Conservation (phyloP, 2,329 filamentous ascomycete genomes). For the Canariomyces notabilis region DNA sequence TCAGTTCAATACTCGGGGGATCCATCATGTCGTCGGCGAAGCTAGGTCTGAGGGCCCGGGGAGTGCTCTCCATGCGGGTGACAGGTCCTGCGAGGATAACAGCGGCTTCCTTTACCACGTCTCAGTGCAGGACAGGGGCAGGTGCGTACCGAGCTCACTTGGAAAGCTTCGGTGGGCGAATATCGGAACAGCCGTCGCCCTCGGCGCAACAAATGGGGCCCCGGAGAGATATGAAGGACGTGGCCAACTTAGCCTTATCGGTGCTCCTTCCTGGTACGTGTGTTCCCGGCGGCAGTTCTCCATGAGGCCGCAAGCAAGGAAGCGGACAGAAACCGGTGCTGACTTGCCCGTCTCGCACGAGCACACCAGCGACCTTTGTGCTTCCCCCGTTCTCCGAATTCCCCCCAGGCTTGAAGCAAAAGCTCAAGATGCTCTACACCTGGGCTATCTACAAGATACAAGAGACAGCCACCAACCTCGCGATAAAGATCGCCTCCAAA, state of each 20-base stretch:
- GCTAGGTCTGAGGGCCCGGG: slow-evolving; percentile 15
- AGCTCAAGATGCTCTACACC: slow-evolving; percentile 6
- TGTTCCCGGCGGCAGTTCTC: not conserved
- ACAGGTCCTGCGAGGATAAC: slow-evolving; percentile 7
- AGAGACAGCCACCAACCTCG: slow-evolving; percentile 36
- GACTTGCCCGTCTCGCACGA: not conserved
- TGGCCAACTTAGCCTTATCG: not conserved
- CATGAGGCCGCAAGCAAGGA: not conserved
- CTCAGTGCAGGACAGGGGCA: not conserved
- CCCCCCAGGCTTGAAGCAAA: slow-evolving; percentile 12
- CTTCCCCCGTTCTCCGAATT: slow-evolving; percentile 35
- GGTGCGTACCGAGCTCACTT: not conserved
- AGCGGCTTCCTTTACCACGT: slow-evolving; percentile 9
- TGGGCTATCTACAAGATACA: slow-evolving; percentile 27
- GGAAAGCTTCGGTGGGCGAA: not conserved
- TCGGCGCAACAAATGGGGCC: not conserved
- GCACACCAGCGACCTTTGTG: slow-evolving; percentile 46
- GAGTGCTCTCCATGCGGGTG: slow-evolving; percentile 5
- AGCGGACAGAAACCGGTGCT: not conserved
- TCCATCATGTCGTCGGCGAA: slow-evolving; percentile 16
- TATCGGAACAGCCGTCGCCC: not conserved
- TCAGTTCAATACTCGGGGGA: too few relatives aligned
- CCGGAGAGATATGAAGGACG: not conserved
- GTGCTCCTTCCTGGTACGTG: slow-evolving; percentile 20
- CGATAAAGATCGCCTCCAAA: slow-evolving; percentile 43